phyloP scores from a whole-genome alignment of 106 monocot genomes.

The Dioscorea dumetorum region DNA sequence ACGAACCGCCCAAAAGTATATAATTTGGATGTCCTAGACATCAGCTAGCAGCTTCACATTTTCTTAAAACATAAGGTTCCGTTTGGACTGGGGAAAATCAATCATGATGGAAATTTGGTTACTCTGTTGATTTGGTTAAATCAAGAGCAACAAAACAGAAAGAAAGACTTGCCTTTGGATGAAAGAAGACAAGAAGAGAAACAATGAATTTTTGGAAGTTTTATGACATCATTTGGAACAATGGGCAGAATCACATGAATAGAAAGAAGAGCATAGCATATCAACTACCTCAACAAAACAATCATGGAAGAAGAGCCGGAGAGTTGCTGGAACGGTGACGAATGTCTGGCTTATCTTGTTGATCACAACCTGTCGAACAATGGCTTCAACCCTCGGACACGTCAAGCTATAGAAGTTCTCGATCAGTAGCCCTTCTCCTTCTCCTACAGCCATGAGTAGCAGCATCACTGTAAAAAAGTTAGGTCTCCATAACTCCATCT shows the following conservation, averaged over 20 bases:
- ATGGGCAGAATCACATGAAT: too few species aligned
- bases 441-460: neutral
- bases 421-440: slow-evolving; percentile 5
- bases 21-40: too few species aligned
- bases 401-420: slow-evolving; percentile 19
- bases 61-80: too few species aligned
- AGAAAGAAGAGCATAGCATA: neutral
- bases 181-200: too few species aligned
- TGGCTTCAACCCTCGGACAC: slow-evolving; percentile 34
- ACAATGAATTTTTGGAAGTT: too few species aligned
- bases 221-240: too few species aligned
- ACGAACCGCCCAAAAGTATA: too few species aligned
- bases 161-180: too few species aligned
- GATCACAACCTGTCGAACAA: slow-evolving; percentile 39
- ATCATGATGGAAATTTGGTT: too few species aligned
- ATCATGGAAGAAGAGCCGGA: slow-evolving; percentile 93
- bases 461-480: neutral
- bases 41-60: too few species aligned
- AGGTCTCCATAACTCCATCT: slow-evolving; percentile 1
- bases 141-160: neutral
- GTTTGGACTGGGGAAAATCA: too few species aligned
- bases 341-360: slow-evolving; percentile 34
- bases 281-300: slow-evolving; percentile 59
- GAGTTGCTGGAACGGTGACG: slow-evolving; percentile 38
- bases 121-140: too few species aligned